A percentile compares a stretch with the other conserved stretches of the same genome.
phyloP scores from a whole-genome alignment of 441 rosid genomes.

The Adansonia rubrostipa region DNA sequence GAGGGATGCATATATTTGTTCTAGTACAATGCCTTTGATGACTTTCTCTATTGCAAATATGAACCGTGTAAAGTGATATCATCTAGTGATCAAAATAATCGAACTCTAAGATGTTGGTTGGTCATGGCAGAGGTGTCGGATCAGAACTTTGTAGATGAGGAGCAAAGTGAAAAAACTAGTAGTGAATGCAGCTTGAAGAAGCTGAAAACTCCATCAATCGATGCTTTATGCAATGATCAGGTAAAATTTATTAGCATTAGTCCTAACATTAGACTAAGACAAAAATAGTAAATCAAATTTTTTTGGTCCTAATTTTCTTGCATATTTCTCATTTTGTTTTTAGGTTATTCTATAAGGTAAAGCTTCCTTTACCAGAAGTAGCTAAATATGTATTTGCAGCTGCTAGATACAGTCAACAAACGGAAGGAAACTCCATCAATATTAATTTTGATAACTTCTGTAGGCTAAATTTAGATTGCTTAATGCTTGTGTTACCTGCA shows the following conservation, averaged over 20 bases:
- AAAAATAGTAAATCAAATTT: neutral
- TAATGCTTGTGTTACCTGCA: neutral
- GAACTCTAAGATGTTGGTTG: neutral
- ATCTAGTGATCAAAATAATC: neutral
- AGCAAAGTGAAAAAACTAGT: constrained; percentile 32
- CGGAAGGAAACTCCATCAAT: constrained; percentile 1
- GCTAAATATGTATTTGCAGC: neutral
- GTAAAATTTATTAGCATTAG: constrained; percentile 24
- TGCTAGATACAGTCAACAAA: neutral
- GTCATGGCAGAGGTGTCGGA: constrained; percentile 45
- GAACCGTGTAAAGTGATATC: neutral
- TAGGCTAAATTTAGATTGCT: neutral
- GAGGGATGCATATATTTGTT: neutral
- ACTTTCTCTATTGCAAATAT: neutral
- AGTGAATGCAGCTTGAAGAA: constrained; percentile 40
- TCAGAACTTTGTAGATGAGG: constrained; percentile 53
- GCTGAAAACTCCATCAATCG: constrained; percentile 30
- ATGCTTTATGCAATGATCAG: constrained; percentile 35
- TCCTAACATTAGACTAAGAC: neutral
- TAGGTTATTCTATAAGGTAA: constrained; percentile 42
- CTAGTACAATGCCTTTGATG: constrained; percentile 1
- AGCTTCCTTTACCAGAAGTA: constrained; percentile 23
- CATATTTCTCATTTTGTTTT: neutral
- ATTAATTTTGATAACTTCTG: neutral
- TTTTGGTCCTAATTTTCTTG: neutral